Evolutionary conservation across 1,284 basidiomycete species (phyloP).

Genomic region (Ustilago hordei): DNA sequence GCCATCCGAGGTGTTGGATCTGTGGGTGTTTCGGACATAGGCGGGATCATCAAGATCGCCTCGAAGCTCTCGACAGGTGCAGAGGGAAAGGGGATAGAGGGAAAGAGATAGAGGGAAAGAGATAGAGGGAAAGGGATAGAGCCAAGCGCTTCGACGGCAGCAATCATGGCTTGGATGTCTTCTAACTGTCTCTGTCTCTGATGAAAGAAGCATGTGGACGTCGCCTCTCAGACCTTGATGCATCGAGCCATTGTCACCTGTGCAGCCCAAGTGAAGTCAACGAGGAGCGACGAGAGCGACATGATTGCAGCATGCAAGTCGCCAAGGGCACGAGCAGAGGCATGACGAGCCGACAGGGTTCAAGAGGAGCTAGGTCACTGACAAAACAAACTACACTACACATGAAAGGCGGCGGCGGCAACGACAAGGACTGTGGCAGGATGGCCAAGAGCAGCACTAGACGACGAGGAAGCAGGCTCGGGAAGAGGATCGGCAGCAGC

Average conservation of each 20-base stretch:
- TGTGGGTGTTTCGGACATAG: constrained; percentile 39
- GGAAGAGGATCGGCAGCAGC: constrained; percentile 19
- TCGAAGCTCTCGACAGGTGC: background rate
- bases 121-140: background rate
- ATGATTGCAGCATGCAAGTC: background rate
- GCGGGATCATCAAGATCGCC: constrained; percentile 13
- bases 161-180: background rate
- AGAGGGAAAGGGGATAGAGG: background rate
- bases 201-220: constrained; percentile 9
- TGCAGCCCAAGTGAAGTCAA: constrained; percentile 32
- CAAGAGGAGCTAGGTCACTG: background rate
- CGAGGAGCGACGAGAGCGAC: background rate
- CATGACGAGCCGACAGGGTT: constrained; percentile 2
- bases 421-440: constrained; percentile 7
- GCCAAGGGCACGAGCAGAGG: background rate
- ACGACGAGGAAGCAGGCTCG: constrained; percentile 13
- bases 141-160: background rate
- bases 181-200: constrained; percentile 5
- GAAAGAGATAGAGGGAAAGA: background rate
- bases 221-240: constrained; percentile 2
- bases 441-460: constrained; percentile 15
- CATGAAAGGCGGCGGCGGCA: constrained; percentile 2
- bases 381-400: background rate
- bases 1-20: constrained; percentile 11
- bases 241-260: constrained; percentile 5